Evolutionary conservation across 2,329 filamentous ascomycete genomes (phyloP), one percentile per base, ranked within the genome.

Genomic region (Colletotrichum lini): DNA sequence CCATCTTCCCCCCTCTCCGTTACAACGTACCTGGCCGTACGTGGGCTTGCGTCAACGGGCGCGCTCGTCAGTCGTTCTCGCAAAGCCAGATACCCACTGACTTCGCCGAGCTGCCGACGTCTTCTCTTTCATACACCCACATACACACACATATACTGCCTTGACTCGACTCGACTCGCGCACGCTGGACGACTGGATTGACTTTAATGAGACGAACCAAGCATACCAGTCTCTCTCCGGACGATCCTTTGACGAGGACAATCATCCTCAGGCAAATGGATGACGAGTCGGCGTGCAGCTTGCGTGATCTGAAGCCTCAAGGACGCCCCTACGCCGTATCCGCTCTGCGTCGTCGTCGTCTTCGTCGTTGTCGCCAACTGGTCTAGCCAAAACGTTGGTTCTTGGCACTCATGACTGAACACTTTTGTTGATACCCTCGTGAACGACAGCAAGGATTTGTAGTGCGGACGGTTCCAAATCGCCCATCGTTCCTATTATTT

Each of bases 171-270:
- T 35, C 40, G 15, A 42, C 56, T 26, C 42, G 30, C 40, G 38
- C 18, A 66, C 26, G 62, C 62, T 44, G 44, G 42, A 53, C 21
- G 56, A 26, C 61, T 18, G 45, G 64, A 68, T 67, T 67, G 68
- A 58, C 63, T 50, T 68, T 71, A 45, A 71, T 67, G 64, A 67
- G 68, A 67, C 58, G 68, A 71, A 67, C 68, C 68, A 47, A 58
- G 52, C 58, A 21, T 16, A 16, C n/a, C 40, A 21, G 44, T 62
- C 59, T 58, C 42, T 35, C 57, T 26, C 45, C 57, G 47, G 47
- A 53, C 58, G 35, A 26, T 42, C 50, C 47, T 50, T 49, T 70
- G 18, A 30, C 35, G 42, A 67, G 38, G 56, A 65, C 23, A 57
- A 49, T 42, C 18, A 56, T 56, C 67, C 40, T 67, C 54, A 53